Evolutionary conservation across 768 basidiomycete species (phyloP).

Genomic region (Candolleomyces eurysporus): DNA sequence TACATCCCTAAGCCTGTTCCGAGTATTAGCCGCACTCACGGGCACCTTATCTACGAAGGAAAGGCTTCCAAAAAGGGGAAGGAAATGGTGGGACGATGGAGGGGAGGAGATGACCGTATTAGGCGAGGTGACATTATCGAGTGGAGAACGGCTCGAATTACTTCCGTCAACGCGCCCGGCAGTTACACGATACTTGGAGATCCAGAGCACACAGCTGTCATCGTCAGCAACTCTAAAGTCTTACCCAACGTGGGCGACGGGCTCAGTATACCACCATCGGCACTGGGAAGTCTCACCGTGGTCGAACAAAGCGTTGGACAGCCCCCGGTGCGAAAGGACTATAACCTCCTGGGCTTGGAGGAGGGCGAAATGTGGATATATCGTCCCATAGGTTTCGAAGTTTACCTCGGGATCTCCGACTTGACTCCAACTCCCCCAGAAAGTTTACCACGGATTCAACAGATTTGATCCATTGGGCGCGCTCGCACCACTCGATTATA

Average conservation of each 20-base stretch:
- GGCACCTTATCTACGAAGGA: conserved; percentile 50
- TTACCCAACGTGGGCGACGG: conserved; percentile 30
- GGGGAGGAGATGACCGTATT: conserved; percentile 50
- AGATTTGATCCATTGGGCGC: conserved; percentile 5
- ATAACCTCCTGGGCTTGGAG: conserved; percentile 42
- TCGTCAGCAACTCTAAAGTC: conserved; percentile 39
- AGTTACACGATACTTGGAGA: conserved; percentile 39
- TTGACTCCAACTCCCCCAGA: conserved; percentile 20
- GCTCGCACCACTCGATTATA: neutral
- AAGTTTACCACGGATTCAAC: conserved; percentile 11
- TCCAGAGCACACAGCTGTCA: conserved; percentile 56
- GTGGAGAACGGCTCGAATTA: conserved; percentile 44
- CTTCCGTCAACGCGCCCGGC: conserved; percentile 18
- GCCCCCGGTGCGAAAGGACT: conserved; percentile 37
- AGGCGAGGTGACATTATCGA: conserved; percentile 56
- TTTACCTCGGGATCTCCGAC: conserved; percentile 27
- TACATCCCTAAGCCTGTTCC: conserved; percentile 46
- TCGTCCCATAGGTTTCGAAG: conserved; percentile 44
- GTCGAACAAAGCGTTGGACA: conserved; percentile 50
- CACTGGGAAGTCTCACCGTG: conserved; percentile 46
- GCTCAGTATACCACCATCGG: conserved; percentile 30
- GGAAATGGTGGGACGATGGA: conserved; percentile 40
- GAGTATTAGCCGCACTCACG: conserved; percentile 50
- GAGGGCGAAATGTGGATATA: conserved; percentile 60
- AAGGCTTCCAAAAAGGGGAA: conserved; percentile 30